Evolutionary conservation across 1,284 basidiomycete species (phyloP), one percentile per base, ranked within the genome.

Genomic region (Porodaedalea pini): DNA sequence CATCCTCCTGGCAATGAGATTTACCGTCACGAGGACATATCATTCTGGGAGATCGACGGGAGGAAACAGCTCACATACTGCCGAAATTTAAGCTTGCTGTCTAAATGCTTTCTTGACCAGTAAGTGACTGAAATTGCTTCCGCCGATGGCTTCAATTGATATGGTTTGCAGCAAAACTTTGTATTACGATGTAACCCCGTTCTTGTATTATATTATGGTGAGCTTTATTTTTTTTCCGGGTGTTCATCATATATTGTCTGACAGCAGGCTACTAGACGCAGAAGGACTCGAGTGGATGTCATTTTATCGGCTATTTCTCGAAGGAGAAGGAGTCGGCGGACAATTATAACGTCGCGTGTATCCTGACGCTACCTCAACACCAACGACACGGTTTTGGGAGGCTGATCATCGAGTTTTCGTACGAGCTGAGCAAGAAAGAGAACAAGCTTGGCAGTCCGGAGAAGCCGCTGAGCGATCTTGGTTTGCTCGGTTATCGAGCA

Each of bases 1-100:
- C 93, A 97, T 73, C 97, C 97, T 15, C 97, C 97, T 0, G 97
- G 97, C 32, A 98, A 99, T 78, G 97, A 99, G 75, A 98, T 99
- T 66, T 99, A 99, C 73, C 91, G 97, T 44, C 84, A 94, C 69
- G 93, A 97, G 62, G 92, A 98, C 66, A 90, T 99, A 52, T 95
- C 92, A 4, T 96, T 98, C 78, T 99, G 94, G 74, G 97, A 99
- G 76, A 93, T 99, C 63, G 97, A 99, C 71, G 97, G 97, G 47
- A 88, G 93, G 70, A 86, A 92, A 61, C 96, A 99, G 70, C 78
- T 98, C 67, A 91, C 94, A 1, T 99, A 92, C 88, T 99, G 97
- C 75, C 83, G 97, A 64, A 98, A 99, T 73, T 75, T 99, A 58
- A 99, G 96, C 73, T 78, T 99, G 62, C 76, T 99, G 43, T 95